Evolutionary conservation across 352 stramenopile genomes (phyloP).

Genomic region (Peronospora destructor): DNA sequence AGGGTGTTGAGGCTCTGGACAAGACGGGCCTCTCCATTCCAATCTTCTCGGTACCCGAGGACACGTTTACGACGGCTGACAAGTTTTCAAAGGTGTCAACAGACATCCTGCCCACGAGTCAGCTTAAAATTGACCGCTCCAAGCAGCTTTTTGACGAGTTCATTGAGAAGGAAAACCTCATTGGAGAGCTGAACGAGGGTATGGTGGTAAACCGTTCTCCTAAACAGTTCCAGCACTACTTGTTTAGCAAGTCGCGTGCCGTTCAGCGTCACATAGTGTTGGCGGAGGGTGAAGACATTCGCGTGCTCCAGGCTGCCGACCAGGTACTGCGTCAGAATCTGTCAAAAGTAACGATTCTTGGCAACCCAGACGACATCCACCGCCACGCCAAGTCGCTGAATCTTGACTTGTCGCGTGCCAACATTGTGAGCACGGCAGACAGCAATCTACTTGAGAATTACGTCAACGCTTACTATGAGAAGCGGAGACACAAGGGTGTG

Average conservation of each 20-base stretch:
- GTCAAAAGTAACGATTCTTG: constrained; percentile 71
- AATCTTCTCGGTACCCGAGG: constrained; percentile 58
- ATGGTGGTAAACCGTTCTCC: constrained; percentile 59
- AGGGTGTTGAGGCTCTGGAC: constrained; percentile 61
- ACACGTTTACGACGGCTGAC: constrained; percentile 58
- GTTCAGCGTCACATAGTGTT: constrained; percentile 79
- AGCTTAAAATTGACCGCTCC: constrained; percentile 63
- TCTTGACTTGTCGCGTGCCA: constrained; percentile 51
- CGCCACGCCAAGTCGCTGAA: constrained; percentile 59
- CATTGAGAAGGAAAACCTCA: constrained; percentile 56
- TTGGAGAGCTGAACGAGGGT: constrained; percentile 58
- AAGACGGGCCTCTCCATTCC: constrained; percentile 63
- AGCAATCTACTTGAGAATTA: constrained; percentile 52
- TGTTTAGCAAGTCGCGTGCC: constrained; percentile 68
- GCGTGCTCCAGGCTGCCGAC: constrained; percentile 72
- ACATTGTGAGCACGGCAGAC: constrained; percentile 51
- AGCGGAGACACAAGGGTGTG: constrained; percentile 82
- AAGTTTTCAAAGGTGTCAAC: constrained; percentile 53
- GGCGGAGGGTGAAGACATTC: constrained; percentile 76
- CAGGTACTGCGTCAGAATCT: constrained; percentile 62
- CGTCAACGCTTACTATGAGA: constrained; percentile 53
- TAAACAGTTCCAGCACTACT: constrained; percentile 82
- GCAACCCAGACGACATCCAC: constrained; percentile 60
- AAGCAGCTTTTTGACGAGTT: constrained; percentile 58
- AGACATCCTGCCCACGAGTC: constrained; percentile 62